A percentile compares a stretch with the other conserved stretches of the same genome.
Conservation (phyloP, 2,329 filamentous ascomycete genomes). For the Fonsecaea monophora region DNA sequence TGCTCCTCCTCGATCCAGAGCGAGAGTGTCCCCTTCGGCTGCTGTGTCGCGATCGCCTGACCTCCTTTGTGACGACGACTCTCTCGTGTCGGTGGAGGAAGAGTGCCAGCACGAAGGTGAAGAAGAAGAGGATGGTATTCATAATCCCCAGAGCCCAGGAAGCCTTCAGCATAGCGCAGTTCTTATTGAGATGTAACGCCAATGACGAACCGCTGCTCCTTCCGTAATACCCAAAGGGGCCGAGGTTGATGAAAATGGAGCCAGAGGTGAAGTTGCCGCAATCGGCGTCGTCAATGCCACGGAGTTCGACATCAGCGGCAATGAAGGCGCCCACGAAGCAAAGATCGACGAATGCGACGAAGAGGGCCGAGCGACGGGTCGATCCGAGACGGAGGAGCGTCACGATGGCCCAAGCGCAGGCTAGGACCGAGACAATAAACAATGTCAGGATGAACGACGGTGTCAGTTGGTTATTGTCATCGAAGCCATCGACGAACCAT, state of each 20-base stretch:
- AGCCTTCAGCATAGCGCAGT: constrained; percentile 91
- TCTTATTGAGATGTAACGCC: constrained; percentile 69
- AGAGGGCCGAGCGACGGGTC: constrained; percentile 64
- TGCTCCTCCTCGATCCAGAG: constrained; percentile 39
- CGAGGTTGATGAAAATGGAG: constrained; percentile 65
- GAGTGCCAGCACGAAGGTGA: constrained; percentile 73
- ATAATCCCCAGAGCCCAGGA: constrained; percentile 90
- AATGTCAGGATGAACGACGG: constrained; percentile 67
- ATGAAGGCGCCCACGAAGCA: constrained; percentile 70
- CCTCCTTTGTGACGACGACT: constrained; percentile 50
- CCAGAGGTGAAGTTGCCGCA: constrained; percentile 68
- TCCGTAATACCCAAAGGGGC: constrained; percentile 65
- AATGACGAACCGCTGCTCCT: constrained; percentile 54
- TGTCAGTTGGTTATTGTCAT: constrained; percentile 63
- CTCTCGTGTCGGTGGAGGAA: constrained; percentile 48
- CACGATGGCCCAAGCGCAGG: constrained; percentile 65
- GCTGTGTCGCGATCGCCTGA: constrained; percentile 42
- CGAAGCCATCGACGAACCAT: constrained; percentile 68
- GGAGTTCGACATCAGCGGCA: constrained; percentile 64
- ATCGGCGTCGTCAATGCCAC: constrained; percentile 65
- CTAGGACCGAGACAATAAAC: constrained; percentile 69
- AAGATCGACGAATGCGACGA: constrained; percentile 68
- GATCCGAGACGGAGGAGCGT: constrained; percentile 66
- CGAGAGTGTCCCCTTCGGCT: constrained; percentile 42
- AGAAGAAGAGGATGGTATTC: constrained; percentile 79